Conservation (phyloP, 2,329 filamentous ascomycete genomes). For the Pezizomycotina sp. region DNA sequence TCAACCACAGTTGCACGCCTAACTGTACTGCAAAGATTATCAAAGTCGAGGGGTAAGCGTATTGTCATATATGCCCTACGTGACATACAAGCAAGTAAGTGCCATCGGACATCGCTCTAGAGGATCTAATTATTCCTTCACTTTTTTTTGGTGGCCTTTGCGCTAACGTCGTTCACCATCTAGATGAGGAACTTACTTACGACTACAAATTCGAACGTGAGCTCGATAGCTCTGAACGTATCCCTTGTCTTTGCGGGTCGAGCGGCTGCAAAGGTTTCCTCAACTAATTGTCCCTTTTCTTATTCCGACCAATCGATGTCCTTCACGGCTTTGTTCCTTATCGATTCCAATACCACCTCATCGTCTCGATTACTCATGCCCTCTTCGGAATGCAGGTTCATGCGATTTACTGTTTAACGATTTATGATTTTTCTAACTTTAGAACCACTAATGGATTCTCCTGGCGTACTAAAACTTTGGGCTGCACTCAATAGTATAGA, state of each 20-base stretch:
- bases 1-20: conserved; percentile 95
- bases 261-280: conserved; percentile 96
- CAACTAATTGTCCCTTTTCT: conserved; percentile 44
- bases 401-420: too few species aligned
- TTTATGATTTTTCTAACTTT: too few species aligned
- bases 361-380: too few species aligned
- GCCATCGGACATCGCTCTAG: too few species aligned
- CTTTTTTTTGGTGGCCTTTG: conserved; percentile 20
- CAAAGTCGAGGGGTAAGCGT: conserved; percentile 86
- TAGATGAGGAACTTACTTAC: conserved; percentile 97
- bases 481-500: too few species aligned
- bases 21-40: conserved; percentile 99
- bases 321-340: too few species aligned
- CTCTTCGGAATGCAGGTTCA: too few species aligned
- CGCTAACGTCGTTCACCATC: conserved; percentile 27
- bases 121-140: background rate
- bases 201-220: conserved; percentile 99
- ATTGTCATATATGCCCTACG: conserved; percentile 97
- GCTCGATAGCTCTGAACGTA: conserved; percentile 82
- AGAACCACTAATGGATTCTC: too few species aligned
- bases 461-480: too few species aligned
- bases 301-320: too few species aligned
- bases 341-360: too few species aligned
- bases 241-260: conserved; percentile 92
- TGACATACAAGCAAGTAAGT: conserved; percentile 86